A percentile compares a stretch with the other conserved stretches of the same genome.
Evolutionary conservation across 495 filamentous ascomycete species (phyloP).

Genomic region (Penicillium odoratum): DNA sequence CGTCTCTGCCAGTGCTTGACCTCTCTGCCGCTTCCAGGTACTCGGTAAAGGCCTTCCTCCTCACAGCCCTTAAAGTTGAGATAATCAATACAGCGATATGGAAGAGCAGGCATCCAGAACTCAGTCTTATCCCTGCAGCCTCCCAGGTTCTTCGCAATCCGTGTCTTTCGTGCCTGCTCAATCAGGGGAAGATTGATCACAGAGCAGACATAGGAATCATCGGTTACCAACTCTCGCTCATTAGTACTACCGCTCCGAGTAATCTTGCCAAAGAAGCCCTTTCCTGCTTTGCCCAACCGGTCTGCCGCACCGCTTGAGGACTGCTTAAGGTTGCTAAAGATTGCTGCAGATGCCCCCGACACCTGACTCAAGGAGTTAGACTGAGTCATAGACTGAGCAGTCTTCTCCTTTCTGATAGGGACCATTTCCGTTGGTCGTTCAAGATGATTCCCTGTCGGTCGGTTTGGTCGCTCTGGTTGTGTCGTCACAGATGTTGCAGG

Average conservation of each 20-base stretch:
- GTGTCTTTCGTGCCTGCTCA: slow-evolving; percentile 79
- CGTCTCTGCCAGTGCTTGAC: slow-evolving; percentile 85
- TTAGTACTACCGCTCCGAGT: slow-evolving; percentile 68
- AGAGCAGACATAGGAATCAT: slow-evolving; percentile 74
- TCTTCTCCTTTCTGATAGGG: slow-evolving; percentile 47
- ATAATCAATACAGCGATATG: slow-evolving; percentile 90
- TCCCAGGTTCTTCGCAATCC: slow-evolving; percentile 82
- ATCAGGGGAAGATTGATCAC: slow-evolving; percentile 79
- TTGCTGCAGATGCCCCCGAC: slow-evolving; percentile 58
- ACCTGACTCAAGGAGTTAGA: slow-evolving; percentile 63
- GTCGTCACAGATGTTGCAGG: slow-evolving; percentile 50
- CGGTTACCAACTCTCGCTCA: slow-evolving; percentile 66
- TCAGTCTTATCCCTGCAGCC: slow-evolving; percentile 89
- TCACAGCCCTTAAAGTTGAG: slow-evolving; percentile 88
- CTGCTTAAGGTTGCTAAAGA: slow-evolving; percentile 72
- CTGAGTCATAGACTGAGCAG: slow-evolving; percentile 49
- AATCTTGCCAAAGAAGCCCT: slow-evolving; percentile 75
- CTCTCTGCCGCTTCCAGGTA: slow-evolving; percentile 79
- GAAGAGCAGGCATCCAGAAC: slow-evolving; percentile 94
- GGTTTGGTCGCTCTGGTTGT: slow-evolving; percentile 58
- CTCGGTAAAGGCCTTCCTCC: slow-evolving; percentile 84
- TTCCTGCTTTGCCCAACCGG: slow-evolving; percentile 69
- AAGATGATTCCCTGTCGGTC: slow-evolving; percentile 41
- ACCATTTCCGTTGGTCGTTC: slow-evolving; percentile 53
- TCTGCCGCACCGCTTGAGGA: slow-evolving; percentile 71